These are phyloP conservation scores for Amanita pallidorosea DNA, from an alignment of 768 basidiomycete species.

Conservation along the genomic window DNA sequence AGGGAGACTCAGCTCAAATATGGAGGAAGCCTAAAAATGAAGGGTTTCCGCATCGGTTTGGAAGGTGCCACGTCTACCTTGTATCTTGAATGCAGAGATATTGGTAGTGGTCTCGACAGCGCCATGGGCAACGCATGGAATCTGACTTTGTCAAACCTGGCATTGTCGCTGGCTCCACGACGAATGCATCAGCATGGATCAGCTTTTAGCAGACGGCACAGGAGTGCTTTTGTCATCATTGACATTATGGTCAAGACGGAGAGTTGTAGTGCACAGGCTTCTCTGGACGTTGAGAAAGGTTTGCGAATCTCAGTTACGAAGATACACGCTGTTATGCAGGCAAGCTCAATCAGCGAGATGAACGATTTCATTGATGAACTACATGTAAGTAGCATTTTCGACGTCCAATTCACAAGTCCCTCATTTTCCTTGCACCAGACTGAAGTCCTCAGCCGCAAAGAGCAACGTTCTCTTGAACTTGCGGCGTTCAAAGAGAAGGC, in stretches of 20 bases:
- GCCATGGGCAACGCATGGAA: constrained; percentile 48
- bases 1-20: constrained; percentile 22
- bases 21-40: constrained; percentile 50
- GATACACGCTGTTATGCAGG: constrained; percentile 90
- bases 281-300: constrained; percentile 2
- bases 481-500: constrained; percentile 80
- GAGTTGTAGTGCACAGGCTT: constrained; percentile 15
- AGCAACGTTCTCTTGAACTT: constrained; percentile 68
- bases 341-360: constrained; percentile 84
- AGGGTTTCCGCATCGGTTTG: constrained; percentile 72
- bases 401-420: not conserved
- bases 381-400: constrained; percentile 36
- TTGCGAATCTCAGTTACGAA: constrained; percentile 55
- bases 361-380: constrained; percentile 83
- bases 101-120: constrained; percentile 51
- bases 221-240: constrained; percentile 76
- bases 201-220: constrained; percentile 46
- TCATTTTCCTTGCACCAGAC: constrained; percentile 27
- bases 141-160: constrained; percentile 60
- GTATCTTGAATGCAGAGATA: constrained; percentile 65
- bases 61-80: constrained; percentile 65
- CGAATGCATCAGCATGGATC: constrained; percentile 20
- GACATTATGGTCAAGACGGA: constrained; percentile 45
- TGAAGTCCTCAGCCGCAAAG: constrained; percentile 64
- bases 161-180: constrained; percentile 73